Percentiles rank a stretch among this genome's conserved stretches.
These are phyloP conservation scores for Trametes versicolor DNA, from an alignment of 1,284 basidiomycete species.

Conservation along the genomic window DNA sequence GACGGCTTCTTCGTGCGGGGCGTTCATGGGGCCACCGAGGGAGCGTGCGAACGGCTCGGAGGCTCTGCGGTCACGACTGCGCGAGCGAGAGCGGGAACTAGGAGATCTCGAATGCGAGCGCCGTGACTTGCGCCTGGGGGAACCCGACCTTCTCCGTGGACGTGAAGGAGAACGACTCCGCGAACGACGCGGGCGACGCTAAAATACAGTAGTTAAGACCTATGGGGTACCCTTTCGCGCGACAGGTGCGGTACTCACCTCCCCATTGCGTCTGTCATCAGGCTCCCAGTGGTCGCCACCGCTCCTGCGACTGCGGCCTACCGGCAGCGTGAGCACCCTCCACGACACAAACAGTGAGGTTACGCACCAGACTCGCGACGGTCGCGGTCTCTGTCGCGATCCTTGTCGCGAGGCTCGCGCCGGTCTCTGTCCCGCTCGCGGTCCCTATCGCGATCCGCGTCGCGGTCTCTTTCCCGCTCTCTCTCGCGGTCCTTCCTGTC, in stretches of 20 bases:
- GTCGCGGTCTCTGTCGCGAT: constrained; percentile 48
- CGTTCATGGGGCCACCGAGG: constrained; percentile 92
- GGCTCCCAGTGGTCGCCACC: constrained; percentile 81
- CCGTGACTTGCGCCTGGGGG: constrained; percentile 68
- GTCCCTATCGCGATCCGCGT: constrained; percentile 57
- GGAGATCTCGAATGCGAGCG: constrained; percentile 65
- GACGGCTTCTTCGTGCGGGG: constrained; percentile 87
- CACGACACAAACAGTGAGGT: background rate
- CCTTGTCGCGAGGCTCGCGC: constrained; percentile 48
- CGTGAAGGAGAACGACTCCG: constrained; percentile 68
- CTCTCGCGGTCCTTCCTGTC: constrained; percentile 55
- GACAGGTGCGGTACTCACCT: constrained; percentile 54
- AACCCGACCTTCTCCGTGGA: constrained; percentile 72
- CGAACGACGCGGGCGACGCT: constrained; percentile 58
- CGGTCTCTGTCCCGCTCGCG: constrained; percentile 48
- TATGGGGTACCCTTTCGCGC: constrained; percentile 24
- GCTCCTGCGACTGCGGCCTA: constrained; percentile 54
- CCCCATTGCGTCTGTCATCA: constrained; percentile 69
- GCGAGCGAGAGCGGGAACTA: constrained; percentile 64
- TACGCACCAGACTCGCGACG: constrained; percentile 63
- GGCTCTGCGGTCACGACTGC: constrained; percentile 68
- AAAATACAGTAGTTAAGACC: constrained; percentile 28
- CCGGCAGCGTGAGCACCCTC: constrained; percentile 3
- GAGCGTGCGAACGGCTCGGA: constrained; percentile 78
- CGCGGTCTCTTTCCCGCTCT: constrained; percentile 52